phyloP scores from a whole-genome alignment of 1,284 basidiomycete species.

The Mixia osmundae region DNA sequence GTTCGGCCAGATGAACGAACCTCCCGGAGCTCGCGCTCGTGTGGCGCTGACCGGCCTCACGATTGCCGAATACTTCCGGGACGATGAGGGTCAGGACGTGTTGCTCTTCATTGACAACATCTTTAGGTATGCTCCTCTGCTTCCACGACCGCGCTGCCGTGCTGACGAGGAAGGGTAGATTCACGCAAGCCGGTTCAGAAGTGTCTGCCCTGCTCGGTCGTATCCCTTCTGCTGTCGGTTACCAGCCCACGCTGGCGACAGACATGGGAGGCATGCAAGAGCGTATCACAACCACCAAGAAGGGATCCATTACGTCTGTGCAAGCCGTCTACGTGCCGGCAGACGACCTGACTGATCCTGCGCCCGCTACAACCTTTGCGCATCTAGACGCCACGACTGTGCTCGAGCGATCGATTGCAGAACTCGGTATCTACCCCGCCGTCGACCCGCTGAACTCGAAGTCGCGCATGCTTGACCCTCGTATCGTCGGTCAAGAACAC shows the following conservation, averaged over 20 bases:
- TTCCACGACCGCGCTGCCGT: too few relatives aligned
- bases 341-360: slow-evolving; percentile 99
- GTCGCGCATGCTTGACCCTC: slow-evolving; percentile 97
- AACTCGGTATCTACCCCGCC: slow-evolving; percentile 98
- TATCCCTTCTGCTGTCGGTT: slow-evolving; percentile 99
- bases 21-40: slow-evolving; percentile 98
- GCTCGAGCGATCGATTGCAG: slow-evolving; percentile 94
- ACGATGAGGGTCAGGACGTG: slow-evolving; percentile 99
- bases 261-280: slow-evolving; percentile 98
- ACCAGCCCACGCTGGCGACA: slow-evolving; percentile 96
- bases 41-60: slow-evolving; percentile 96
- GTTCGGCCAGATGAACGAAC: slow-evolving; percentile 99
- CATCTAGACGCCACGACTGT: slow-evolving; percentile 99
- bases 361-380: slow-evolving; percentile 96
- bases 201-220: slow-evolving; percentile 98
- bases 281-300: slow-evolving; percentile 98
- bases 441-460: slow-evolving; percentile 98
- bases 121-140: too few relatives aligned
- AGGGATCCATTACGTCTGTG: slow-evolving; percentile 98
- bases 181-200: slow-evolving; percentile 98
- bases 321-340: slow-evolving; percentile 99
- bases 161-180: too few relatives aligned
- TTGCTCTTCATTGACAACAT: slow-evolving; percentile 99
- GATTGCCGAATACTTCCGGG: slow-evolving; percentile 99
- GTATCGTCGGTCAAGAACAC: slow-evolving; percentile 80